phyloP scores from a whole-genome alignment of 352 stramenopile genomes.

The Phytophthora tubulina region DNA sequence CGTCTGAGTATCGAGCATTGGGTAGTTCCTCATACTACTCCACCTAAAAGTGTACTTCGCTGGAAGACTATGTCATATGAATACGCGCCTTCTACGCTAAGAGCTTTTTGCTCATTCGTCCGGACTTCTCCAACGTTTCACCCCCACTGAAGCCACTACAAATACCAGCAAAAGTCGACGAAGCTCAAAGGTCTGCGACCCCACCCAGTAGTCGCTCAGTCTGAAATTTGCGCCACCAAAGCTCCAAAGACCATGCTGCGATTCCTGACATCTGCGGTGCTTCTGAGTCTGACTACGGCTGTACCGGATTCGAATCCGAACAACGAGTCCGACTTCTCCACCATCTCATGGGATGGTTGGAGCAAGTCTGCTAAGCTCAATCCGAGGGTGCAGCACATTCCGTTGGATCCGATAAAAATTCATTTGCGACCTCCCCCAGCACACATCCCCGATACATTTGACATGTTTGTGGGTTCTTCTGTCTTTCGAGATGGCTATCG shows the following conservation, averaged over 20 bases:
- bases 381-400: slow-evolving; percentile 77
- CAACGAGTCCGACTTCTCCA: slow-evolving; percentile 21
- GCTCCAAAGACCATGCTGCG: slow-evolving; percentile 1
- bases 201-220: slow-evolving; percentile 13
- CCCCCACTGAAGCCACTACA: not conserved
- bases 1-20: no score
- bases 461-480: slow-evolving; percentile 78
- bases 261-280: slow-evolving; percentile 7
- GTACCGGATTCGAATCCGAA: slow-evolving; percentile 1
- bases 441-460: slow-evolving; percentile 51
- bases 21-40: no score
- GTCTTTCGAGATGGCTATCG: slow-evolving; percentile 83
- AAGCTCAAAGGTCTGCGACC: not conserved
- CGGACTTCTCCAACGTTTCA: not conserved
- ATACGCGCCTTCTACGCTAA: no score
- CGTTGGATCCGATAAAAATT: slow-evolving; percentile 37
- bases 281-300: not conserved
- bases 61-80: no score
- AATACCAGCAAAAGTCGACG: not conserved
- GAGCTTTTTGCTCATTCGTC: no score
- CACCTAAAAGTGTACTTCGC: no score
- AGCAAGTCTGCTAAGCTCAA: slow-evolving; percentile 50
- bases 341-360: slow-evolving; percentile 32
- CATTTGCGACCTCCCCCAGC: slow-evolving; percentile 69
- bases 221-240: slow-evolving; percentile 1